A percentile compares a stretch with the other conserved stretches of the same genome.
Conservation (phyloP, 192 early-diverging fungal genomes). For the Spinellus fusiger region DNA sequence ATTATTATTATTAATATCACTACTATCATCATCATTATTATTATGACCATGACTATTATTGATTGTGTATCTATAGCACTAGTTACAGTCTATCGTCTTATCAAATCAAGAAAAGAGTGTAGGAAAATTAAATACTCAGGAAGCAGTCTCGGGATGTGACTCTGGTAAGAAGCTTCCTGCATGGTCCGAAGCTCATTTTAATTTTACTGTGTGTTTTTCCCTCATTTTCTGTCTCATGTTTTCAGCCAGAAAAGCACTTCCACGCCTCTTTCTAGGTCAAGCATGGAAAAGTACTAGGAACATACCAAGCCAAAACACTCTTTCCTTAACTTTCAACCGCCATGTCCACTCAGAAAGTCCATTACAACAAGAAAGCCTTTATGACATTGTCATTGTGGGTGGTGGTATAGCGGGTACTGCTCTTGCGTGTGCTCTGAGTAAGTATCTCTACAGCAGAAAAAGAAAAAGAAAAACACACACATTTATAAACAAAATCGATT, state of each 20-base stretch:
- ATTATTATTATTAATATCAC: too few species aligned
- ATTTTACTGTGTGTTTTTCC: not conserved
- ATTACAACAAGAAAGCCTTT: conserved; percentile 22
- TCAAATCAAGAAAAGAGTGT: too few species aligned
- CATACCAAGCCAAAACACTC: not conserved
- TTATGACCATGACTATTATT: too few species aligned
- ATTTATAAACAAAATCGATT: not conserved
- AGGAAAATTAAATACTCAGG: too few species aligned
- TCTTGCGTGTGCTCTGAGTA: conserved; percentile 72
- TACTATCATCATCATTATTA: too few species aligned
- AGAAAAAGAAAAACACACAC: not conserved
- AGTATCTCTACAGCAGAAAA: not conserved
- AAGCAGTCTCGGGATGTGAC: too few species aligned
- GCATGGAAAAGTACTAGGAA: not conserved
- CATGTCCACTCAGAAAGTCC: not conserved
- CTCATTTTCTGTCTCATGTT: not conserved
- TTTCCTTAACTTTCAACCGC: not conserved
- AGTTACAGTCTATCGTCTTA: too few species aligned
- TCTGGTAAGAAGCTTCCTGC: too few species aligned
- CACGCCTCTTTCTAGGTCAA: too few species aligned
- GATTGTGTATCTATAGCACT: too few species aligned
- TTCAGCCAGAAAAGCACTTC: too few species aligned
- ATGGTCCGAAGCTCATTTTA: too few species aligned
- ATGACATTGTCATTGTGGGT: conserved; percentile 87
- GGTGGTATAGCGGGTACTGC: conserved; percentile 88